A percentile compares a stretch with the other conserved stretches of the same genome.
Conservation (phyloP, 1,139 yeast species). For the Suhomyces bribrorum region DNA sequence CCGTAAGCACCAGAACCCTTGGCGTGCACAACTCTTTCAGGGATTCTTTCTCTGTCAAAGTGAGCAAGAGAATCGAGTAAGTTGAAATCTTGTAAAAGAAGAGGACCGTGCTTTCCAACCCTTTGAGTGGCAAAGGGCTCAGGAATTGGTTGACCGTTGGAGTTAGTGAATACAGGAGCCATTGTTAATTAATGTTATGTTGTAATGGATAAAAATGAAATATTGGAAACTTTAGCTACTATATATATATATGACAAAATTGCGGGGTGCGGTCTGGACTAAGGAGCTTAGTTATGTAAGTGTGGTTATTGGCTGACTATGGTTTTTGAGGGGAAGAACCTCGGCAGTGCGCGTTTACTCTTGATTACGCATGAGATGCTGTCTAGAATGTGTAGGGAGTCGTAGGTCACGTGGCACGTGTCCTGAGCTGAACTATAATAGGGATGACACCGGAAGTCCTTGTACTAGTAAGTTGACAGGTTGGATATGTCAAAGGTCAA, state of each 20-base stretch:
- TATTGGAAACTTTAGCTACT: not conserved
- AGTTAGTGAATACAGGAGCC: constrained; percentile 58
- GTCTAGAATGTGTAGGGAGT: not conserved
- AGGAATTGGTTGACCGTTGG: constrained; percentile 72
- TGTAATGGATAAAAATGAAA: not conserved
- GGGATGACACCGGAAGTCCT: too few relatives aligned
- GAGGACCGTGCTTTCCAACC: constrained; percentile 73
- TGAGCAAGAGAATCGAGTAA: constrained; percentile 77
- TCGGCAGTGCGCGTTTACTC: constrained; percentile 7
- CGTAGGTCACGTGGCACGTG: not conserved
- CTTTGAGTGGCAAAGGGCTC: constrained; percentile 74
- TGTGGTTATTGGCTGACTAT: constrained; percentile 9
- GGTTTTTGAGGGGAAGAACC: constrained; percentile 9
- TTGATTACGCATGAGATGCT: constrained; percentile 1
- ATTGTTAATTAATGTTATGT: constrained; percentile 9
- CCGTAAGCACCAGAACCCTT: constrained; percentile 90
- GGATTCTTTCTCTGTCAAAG: constrained; percentile 84
- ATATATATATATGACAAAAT: constrained; percentile 5
- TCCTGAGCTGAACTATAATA: too few relatives aligned
- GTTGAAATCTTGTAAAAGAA: constrained; percentile 76
- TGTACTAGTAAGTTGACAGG: too few relatives aligned
- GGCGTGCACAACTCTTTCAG: constrained; percentile 89
- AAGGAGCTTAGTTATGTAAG: constrained; percentile 8
- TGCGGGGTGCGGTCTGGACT: constrained; percentile 12
- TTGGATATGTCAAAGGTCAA: too few relatives aligned